Evolutionary conservation across 2,329 filamentous ascomycete species (phyloP).

Genomic region (Stagonosporopsis chrysanthemi): DNA sequence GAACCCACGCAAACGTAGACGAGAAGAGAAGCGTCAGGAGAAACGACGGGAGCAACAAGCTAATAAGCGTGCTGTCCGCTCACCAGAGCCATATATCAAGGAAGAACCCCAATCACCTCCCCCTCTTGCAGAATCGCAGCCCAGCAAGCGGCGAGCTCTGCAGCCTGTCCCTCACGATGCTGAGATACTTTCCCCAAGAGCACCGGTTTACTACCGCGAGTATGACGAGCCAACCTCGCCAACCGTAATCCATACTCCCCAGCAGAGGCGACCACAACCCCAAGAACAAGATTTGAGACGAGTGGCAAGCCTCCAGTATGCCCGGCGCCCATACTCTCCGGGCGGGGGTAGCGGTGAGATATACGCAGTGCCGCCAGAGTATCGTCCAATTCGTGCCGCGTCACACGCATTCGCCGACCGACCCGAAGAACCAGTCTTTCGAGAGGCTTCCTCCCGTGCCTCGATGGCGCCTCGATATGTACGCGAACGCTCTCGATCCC

Average conservation of each 20-base stretch:
- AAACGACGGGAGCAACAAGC: conserved; percentile 48
- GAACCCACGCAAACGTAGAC: conserved; percentile 61
- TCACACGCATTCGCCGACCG: conserved; percentile 55
- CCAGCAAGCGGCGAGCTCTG: conserved; percentile 51
- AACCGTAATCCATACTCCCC: conserved; percentile 48
- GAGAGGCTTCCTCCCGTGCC: conserved; percentile 50
- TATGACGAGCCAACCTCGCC: conserved; percentile 52
- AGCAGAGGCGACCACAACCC: conserved; percentile 49
- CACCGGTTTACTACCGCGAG: conserved; percentile 60
- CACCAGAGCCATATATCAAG: conserved; percentile 64
- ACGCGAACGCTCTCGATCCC: conserved; percentile 54
- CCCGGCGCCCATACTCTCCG: conserved; percentile 54
- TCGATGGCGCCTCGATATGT: conserved; percentile 48
- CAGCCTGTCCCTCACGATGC: conserved; percentile 47
- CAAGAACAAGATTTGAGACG: conserved; percentile 58
- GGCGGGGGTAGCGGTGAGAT: conserved; percentile 36
- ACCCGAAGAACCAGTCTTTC: conserved; percentile 45
- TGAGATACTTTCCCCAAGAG: conserved; percentile 50
- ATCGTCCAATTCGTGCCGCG: conserved; percentile 49
- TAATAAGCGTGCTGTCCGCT: conserved; percentile 43
- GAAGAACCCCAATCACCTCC: conserved; percentile 69
- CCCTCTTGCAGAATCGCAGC: conserved; percentile 57
- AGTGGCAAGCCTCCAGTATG: conserved; percentile 57
- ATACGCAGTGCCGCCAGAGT: conserved; percentile 49
- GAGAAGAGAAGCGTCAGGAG: conserved; percentile 50